Evolutionary conservation across 2,329 filamentous ascomycete genomes (phyloP), one percentile per base, ranked within the genome.

Genomic region (Arthrobotrys sinensis): DNA sequence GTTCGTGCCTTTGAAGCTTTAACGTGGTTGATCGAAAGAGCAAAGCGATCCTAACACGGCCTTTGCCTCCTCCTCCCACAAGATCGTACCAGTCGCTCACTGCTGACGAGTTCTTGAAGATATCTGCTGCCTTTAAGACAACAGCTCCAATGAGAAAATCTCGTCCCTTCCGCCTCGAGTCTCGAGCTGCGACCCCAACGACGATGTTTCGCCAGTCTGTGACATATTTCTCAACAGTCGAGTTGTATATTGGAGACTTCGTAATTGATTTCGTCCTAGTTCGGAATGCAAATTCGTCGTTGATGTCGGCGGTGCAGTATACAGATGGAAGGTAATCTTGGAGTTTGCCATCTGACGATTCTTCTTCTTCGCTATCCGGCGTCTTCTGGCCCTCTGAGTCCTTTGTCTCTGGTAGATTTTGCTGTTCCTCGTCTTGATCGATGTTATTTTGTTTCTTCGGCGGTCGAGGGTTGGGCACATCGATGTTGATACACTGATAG

Each of bases 221-320:
- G 34, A 98, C 86, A 82, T 98, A 98, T 12, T 92, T 90, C 83
- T 99, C 96, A 0, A 94, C 97, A 75, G 95, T 95, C 1, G 96
- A 94, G 82, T 98, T 97, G 88, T 97, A 98, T 80, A 98, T 97
- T 1, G 96, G 96, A 83, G 96, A 94, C 67, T 93, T 96, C 45
- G 92, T 96, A 8, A 97, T 92, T 2, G 94, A 94, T 86, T 99
- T 98, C 43, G 93, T 90, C 82, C 96, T 90, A 12, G 95, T 98
- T 83, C 95, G 93, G 62, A 79, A 73, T 21, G 90, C 89, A 81
- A 97, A 85, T 82, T 96, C 90, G 82, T 98, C 94, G 81, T 97
- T 97, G 84, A 92, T 88, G 6, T 96, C 85, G 67, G 98, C 94
- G 0, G 94, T 97, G 85, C 94, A 97, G 85, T 99, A 99, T 40